Evolutionary conservation across 139 green algal species (phyloP), one percentile per base, ranked within the genome.

Genomic region (Tetratostichococcus sp.): DNA sequence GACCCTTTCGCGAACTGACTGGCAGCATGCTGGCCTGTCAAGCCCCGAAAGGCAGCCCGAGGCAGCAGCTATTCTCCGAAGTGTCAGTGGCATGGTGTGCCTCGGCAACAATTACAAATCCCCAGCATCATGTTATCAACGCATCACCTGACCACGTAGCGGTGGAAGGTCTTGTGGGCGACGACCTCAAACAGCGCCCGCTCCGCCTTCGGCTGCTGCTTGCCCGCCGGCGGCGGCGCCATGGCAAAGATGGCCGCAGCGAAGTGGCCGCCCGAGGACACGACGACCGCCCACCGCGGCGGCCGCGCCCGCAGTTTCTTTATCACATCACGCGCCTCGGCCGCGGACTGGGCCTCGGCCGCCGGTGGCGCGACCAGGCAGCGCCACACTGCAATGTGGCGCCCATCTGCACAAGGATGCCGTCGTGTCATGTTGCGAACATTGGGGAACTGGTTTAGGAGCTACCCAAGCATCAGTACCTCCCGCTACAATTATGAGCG

Each of bases 71-170:
- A n/a, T n/a, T n/a, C n/a, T n/a, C n/a, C n/a, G n/a, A n/a, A n/a
- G n/a, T n/a, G n/a, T n/a, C n/a, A n/a, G n/a, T n/a, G n/a, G n/a
- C n/a, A n/a, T n/a, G n/a, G n/a, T n/a, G 19, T 17, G 14, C 22
- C 14, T 4, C 50, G 19, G 11, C 11, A 26, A 26, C 50, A 62
- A 62, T n/a, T n/a, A n/a, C n/a, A n/a, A n/a, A n/a, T n/a, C n/a
- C n/a, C n/a, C n/a, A n/a, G n/a, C n/a, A n/a, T n/a, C n/a, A n/a
- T n/a, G n/a, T n/a, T n/a, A n/a, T n/a, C n/a, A n/a, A n/a, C n/a
- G 19, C 50, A 74, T 28, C 35, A 91, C 83, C 93, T 88, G 30
- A 97, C 91, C 1, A 97, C 93, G 71, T 97, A 97, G 28, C 88
- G 77, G 77, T 97, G 92, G 43, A 92, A 89, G 28, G 88, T 93